Evolutionary conservation across 768 basidiomycete species (phyloP).

Genomic region (Mycena pura): DNA sequence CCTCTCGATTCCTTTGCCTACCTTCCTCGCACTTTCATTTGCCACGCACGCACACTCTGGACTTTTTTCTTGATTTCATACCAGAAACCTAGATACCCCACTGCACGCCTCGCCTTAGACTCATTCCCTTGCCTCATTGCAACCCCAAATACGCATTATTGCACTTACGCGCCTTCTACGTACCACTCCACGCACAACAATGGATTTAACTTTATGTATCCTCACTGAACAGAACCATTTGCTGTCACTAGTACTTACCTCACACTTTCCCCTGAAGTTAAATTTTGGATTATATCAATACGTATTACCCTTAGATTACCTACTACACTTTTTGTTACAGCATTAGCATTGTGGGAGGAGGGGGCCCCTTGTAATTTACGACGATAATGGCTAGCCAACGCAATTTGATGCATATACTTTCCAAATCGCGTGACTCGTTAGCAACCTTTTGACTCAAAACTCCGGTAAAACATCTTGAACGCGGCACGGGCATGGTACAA

Average conservation of each 20-base stretch:
- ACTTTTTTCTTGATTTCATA: not conserved
- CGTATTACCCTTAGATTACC: slow-evolving; percentile 1
- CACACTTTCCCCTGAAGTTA: not conserved
- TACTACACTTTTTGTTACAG: slow-evolving; percentile 4
- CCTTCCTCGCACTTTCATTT: too few relatives aligned
- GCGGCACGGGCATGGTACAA: slow-evolving; percentile 27
- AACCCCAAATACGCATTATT: too few relatives aligned
- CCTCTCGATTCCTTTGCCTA: not conserved
- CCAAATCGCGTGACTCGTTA: not conserved
- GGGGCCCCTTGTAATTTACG: slow-evolving; percentile 20
- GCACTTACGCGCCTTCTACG: too few relatives aligned
- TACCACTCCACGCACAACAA: not conserved
- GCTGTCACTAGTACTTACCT: too few relatives aligned
- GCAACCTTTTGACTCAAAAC: not conserved
- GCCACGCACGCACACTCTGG: not conserved
- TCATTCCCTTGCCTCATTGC: not conserved
- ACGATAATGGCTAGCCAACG: slow-evolving; percentile 3
- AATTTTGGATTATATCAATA: not conserved
- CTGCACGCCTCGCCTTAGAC: not conserved
- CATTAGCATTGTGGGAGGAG: not conserved
- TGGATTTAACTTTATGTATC: slow-evolving; percentile 10
- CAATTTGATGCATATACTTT: not conserved
- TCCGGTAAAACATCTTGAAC: too few relatives aligned
- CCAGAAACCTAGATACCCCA: too few relatives aligned
- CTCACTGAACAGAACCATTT: not conserved